Conservation (phyloP, 331 rosid genomes). For the Cydonia oblonga region DNA sequence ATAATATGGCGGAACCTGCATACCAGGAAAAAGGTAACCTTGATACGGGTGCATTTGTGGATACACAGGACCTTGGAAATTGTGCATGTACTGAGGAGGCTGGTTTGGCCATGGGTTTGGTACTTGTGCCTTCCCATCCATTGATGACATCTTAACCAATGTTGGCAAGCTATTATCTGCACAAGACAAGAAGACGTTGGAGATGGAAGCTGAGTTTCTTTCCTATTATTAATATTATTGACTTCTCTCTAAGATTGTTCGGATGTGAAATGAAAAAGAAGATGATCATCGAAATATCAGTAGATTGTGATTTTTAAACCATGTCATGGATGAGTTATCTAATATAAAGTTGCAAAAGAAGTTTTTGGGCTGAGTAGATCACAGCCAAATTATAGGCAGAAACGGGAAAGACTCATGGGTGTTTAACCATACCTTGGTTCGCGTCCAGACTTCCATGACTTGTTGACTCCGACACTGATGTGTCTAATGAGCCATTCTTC, state of each 20-base stretch:
- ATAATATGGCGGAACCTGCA: slow-evolving; percentile 74
- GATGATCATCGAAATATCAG: not conserved
- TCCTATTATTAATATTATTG: too few species aligned
- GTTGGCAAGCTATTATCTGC: slow-evolving; percentile 53
- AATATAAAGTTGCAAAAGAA: not conserved
- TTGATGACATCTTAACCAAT: slow-evolving; percentile 32
- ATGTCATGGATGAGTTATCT: not conserved
- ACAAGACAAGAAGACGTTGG: not conserved
- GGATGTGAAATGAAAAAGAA: not conserved
- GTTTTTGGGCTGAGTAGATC: not conserved
- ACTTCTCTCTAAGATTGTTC: not conserved
- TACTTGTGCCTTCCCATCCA: slow-evolving; percentile 57
- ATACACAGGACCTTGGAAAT: slow-evolving; percentile 72
- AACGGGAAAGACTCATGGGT: not conserved
- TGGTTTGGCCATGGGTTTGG: slow-evolving; percentile 69
- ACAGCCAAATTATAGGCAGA: not conserved
- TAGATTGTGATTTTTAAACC: not conserved
- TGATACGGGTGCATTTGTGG: slow-evolving; percentile 78
- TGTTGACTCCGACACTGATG: slow-evolving; percentile 55
- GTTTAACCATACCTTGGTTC: slow-evolving; percentile 51
- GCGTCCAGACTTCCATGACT: slow-evolving; percentile 79
- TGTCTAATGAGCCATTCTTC: slow-evolving; percentile 39
- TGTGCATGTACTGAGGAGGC: slow-evolving; percentile 61
- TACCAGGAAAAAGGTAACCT: slow-evolving; percentile 71
- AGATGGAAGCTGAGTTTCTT: not conserved